Evolutionary conservation across 106 monocot species (phyloP).

Genomic region (Allium sativum): DNA sequence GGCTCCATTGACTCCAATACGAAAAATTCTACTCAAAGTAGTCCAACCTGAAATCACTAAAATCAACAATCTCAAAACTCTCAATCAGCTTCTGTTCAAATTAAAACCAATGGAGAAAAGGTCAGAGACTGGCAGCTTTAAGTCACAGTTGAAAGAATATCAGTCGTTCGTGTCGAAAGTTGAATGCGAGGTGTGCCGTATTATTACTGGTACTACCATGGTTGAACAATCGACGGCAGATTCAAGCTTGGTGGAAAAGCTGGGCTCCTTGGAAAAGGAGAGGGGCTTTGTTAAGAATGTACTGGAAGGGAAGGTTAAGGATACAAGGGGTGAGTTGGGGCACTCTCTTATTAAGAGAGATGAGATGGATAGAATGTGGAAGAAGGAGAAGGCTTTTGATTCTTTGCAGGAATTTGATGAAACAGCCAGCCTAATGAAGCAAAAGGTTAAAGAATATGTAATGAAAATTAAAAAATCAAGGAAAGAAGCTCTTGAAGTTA

Average conservation of each 20-base stretch:
- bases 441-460: neutral
- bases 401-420: neutral
- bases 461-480: neutral
- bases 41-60: neutral
- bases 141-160: constrained; percentile 1
- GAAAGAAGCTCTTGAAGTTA: neutral
- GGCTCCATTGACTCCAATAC: neutral
- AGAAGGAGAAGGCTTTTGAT: constrained; percentile 1
- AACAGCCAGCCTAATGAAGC: neutral
- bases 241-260: too few species aligned
- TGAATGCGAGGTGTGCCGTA: constrained; percentile 21
- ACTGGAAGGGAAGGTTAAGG: constrained; percentile 3
- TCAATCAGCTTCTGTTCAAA: constrained; percentile 32
- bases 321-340: neutral
- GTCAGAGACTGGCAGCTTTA: constrained; percentile 15
- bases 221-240: too few species aligned
- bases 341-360: neutral
- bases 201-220: constrained; percentile 16
- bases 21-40: neutral
- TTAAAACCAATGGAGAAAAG: constrained; percentile 23
- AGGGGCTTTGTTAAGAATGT: too few species aligned
- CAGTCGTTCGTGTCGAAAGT: neutral
- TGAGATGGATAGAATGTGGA: constrained; percentile 3
- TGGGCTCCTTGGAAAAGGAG: constrained; percentile 1
- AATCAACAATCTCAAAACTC: constrained; percentile 20